Evolutionary conservation across 169 alveolate species (phyloP), one percentile per base, ranked within the genome.

Genomic region (Cryptosporidium muris): DNA sequence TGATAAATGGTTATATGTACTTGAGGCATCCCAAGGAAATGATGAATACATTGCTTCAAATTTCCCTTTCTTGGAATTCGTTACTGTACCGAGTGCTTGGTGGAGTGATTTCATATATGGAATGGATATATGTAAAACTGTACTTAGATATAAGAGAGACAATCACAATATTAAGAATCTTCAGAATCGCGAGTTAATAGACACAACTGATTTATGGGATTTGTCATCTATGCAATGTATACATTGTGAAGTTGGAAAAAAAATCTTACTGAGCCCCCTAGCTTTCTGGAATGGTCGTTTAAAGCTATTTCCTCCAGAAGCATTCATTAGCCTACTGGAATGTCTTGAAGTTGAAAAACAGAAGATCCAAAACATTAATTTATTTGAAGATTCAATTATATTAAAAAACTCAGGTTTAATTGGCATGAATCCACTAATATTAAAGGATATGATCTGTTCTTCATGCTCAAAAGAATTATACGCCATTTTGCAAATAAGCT

Each of bases 101-200:
- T 74, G 85, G 85, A 56, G 54, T 58, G 16, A 63, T 36, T 74
- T 58, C 60, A 68, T 74, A 37, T 68, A 74, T 47, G 85, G 85
- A 42, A 68, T 58, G 36, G 85, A 74, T 43, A 43, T 74, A n/a
- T 66, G 60, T 54, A 34, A 74, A 60, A 0, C 25, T 25, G 60
- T 74, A 38, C 38, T 74, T 36, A 16, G 85, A 25, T 49, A 40
- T 42, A 42, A 74, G 9, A 54, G 74, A 5, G 42, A 74, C 40
- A 45, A 45, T 60, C 60, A 68, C 74, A 62, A 40, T 25, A 43
- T 58, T 56, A 64, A 62, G 25, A 74, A 60, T 60, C 45, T 74
- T 5, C 48, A 43, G 0, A 58, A 68, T 51, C 45, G n/a, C 5
- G 74, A 74, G 4, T 51, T 14, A 37, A 51, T 11, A 14, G 51